Conservation (phyloP, 805 yeast species). For the Pichia rugopelliculosa region DNA sequence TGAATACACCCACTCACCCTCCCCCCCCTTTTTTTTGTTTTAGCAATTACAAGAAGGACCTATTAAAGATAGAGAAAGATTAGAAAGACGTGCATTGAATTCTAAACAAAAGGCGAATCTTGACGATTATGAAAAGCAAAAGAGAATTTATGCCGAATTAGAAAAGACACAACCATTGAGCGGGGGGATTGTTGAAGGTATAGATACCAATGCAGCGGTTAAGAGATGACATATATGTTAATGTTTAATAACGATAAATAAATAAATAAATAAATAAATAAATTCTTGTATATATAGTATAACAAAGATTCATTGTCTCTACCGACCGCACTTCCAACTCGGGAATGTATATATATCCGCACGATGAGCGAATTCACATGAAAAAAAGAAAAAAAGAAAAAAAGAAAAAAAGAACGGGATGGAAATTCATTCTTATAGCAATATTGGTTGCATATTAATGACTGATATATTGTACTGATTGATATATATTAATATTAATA, state of each 20-base stretch:
- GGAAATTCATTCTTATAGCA: no score
- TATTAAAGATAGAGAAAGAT: conserved; percentile 67
- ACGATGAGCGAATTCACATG: no score
- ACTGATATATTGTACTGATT: no score
- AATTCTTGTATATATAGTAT: not conserved
- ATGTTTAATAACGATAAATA: not conserved
- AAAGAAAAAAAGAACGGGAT: no score
- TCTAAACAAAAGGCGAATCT: conserved; percentile 46
- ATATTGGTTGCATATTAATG: no score
- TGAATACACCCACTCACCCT: no score
- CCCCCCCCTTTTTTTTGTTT: no score
- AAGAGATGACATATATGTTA: not conserved
- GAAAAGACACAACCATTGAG: conserved; percentile 57
- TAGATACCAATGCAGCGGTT: conserved; percentile 19
- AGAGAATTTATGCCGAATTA: conserved; percentile 48
- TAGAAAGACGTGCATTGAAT: conserved; percentile 36
- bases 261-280: not conserved
- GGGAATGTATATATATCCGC: no score
- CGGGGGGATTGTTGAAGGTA: conserved; percentile 41
- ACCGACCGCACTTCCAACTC: no score
- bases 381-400: no score
- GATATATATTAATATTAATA: no score
- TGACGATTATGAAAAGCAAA: conserved; percentile 60
- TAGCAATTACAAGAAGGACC: conserved; percentile 78
- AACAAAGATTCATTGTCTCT: no score